A percentile compares a stretch with the other conserved stretches of the same genome.
Conservation (phyloP, 768 basidiomycete species). For the Coprinellus aureogranulatus region DNA sequence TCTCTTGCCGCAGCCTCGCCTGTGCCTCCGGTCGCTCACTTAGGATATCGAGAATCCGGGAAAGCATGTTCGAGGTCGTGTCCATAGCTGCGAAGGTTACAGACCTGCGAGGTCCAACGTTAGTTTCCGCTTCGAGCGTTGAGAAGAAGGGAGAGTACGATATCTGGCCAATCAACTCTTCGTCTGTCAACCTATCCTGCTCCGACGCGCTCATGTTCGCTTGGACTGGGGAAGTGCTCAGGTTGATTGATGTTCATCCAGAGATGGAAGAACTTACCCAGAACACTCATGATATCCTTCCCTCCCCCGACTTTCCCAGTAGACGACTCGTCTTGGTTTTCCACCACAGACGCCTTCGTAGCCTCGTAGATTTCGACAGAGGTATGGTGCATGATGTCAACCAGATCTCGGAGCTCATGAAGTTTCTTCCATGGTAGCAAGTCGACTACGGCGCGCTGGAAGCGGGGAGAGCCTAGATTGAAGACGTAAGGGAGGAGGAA, state of each 20-base stretch:
- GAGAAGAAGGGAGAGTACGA: too few relatives aligned
- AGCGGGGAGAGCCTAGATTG: background rate
- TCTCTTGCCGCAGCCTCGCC: conserved; percentile 33
- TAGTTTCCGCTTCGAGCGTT: too few relatives aligned
- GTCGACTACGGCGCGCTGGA: background rate
- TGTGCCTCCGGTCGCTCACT: conserved; percentile 35
- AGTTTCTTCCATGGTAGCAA: conserved; percentile 12
- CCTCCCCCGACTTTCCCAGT: conserved; percentile 33
- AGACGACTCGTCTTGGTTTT: conserved; percentile 36
- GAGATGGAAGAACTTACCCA: conserved; percentile 29
- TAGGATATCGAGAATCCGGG: conserved; percentile 31
- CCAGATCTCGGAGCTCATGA: conserved; percentile 25
- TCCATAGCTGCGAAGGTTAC: conserved; percentile 41
- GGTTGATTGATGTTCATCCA: background rate
- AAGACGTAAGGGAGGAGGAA: background rate
- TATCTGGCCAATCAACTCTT: conserved; percentile 40
- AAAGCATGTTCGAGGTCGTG: conserved; percentile 37
- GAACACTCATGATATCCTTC: conserved; percentile 44
- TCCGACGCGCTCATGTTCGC: conserved; percentile 39
- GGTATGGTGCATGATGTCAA: conserved; percentile 31
- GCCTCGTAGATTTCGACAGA: conserved; percentile 29
- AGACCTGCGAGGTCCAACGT: conserved; percentile 12
- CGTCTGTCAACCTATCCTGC: conserved; percentile 29
- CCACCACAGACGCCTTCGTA: conserved; percentile 31
- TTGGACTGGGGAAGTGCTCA: conserved; percentile 13